Evolutionary conservation across 495 filamentous ascomycete species (phyloP), one percentile per base, ranked within the genome.

Genomic region (Amorphotheca resinae): DNA sequence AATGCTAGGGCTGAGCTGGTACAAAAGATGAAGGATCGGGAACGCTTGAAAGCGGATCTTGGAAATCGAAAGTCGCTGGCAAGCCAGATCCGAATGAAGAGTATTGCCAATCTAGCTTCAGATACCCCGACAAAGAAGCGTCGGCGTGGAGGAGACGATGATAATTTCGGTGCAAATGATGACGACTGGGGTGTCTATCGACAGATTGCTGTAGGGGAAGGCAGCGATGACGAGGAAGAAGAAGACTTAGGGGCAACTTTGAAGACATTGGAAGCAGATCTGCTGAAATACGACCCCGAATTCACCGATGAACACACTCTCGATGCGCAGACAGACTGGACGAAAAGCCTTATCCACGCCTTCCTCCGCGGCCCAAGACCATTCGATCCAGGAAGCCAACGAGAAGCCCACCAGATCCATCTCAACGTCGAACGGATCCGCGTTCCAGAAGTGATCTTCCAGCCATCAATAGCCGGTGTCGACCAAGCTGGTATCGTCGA

Each of bases 151-250:
- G 67, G 62, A 17, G 65, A 82, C 51, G 91, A 98, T 53, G 91
- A 98, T 56, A 84, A 82, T 45, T 98, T 98, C 57, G 91, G 91
- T 43, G 88, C 89, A 25, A 91, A 98, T 56, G 91, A 98, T 51
- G 86, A 89, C 44, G 91, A 98, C 60, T 98, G 91, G 91, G 82
- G 82, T 40, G 85, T 98, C 11, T 98, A 98, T 62, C 79, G 93
- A 15, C 81, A 77, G 18, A 88, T 98, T 32, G 86, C 86, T 2
- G 85, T 79, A 1, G 87, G 82, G 12, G 70, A 70, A 44, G 64
- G 62, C 22, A 81, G 78, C 50, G 85, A 88, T 55, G 73, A 75
- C 42, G 70, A 76, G 42, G 75, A 78, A 31, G 87, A 94, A 50
- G 87, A 95, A 61, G 89, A 95, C 48, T 69, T 94, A 0, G 74